These are phyloP conservation scores for Viola pubescens DNA, from an alignment of 441 rosid species.

Conservation along the genomic window DNA sequence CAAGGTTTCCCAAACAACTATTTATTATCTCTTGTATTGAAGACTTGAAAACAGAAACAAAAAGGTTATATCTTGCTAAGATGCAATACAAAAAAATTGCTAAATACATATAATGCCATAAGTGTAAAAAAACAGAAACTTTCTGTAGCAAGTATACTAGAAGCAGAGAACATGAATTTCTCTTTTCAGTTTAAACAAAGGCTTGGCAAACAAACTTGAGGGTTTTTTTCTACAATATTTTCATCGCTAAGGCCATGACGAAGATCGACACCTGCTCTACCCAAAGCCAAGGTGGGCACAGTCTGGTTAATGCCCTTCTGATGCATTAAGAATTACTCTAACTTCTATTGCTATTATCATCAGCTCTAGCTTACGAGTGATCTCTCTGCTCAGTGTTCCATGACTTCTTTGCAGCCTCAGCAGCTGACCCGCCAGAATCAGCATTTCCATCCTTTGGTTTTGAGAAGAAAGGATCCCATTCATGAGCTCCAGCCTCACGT, in stretches of 20 bases:
- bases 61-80: conserved; percentile 6
- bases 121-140: neutral
- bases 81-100: conserved; percentile 9
- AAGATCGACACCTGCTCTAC: conserved; percentile 10
- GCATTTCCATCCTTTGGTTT: conserved; percentile 60
- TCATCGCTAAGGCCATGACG: conserved; percentile 7
- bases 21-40: conserved; percentile 8
- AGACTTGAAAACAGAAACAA: conserved; percentile 5
- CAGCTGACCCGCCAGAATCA: conserved; percentile 48
- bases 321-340: conserved; percentile 7
- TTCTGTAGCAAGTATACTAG: conserved; percentile 13
- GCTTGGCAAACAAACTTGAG: conserved; percentile 13
- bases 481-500: conserved; percentile 73
- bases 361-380: conserved; percentile 29
- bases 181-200: conserved; percentile 19
- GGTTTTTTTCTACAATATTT: conserved; percentile 13
- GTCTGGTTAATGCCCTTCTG: conserved; percentile 6
- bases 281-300: conserved; percentile 5
- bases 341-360: conserved; percentile 9
- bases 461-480: conserved; percentile 98
- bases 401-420: conserved; percentile 79
- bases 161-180: conserved; percentile 14
- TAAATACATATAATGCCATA: conserved; percentile 3
- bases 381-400: conserved; percentile 88
- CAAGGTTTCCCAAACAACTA: neutral